A percentile compares a stretch with the other conserved stretches of the same genome.
Evolutionary conservation across 1,284 basidiomycete species (phyloP).

Genomic region (Rhizopogon hawkerae): DNA sequence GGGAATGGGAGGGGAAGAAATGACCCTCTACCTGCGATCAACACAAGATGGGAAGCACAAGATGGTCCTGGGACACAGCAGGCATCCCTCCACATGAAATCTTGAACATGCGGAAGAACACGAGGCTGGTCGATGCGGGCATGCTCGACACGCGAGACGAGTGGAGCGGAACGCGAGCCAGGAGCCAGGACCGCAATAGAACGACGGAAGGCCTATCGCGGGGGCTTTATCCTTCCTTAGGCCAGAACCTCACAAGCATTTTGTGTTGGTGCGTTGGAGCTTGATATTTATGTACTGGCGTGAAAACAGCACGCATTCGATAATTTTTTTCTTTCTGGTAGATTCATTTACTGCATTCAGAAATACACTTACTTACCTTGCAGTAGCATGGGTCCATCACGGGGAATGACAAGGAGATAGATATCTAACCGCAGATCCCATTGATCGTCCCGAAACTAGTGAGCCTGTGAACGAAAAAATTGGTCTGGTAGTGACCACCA

Average conservation of each 20-base stretch:
- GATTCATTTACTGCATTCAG: neutral
- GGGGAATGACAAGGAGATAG: neutral
- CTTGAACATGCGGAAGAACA: neutral
- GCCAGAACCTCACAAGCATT: too few relatives aligned
- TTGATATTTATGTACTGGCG: too few relatives aligned
- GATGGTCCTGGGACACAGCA: neutral
- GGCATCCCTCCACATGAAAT: neutral
- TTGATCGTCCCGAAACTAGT: neutral
- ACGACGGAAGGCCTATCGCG: neutral
- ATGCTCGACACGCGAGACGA: neutral
- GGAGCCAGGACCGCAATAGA: neutral
- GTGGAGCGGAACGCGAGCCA: neutral
- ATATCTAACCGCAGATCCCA: neutral
- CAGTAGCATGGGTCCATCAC: neutral
- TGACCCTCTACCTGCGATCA: too few relatives aligned
- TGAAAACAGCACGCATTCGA: too few relatives aligned
- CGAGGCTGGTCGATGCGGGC: neutral
- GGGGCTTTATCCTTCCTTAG: neutral
- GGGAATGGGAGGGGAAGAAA: neutral
- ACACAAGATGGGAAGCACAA: neutral
- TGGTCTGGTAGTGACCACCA: neutral
- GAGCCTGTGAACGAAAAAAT: neutral
- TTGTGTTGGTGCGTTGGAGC: too few relatives aligned
- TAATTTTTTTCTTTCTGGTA: too few relatives aligned
- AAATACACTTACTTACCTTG: too few relatives aligned